Conservation (phyloP, 2,329 filamentous ascomycete genomes). For the Karstenula rhodostoma region DNA sequence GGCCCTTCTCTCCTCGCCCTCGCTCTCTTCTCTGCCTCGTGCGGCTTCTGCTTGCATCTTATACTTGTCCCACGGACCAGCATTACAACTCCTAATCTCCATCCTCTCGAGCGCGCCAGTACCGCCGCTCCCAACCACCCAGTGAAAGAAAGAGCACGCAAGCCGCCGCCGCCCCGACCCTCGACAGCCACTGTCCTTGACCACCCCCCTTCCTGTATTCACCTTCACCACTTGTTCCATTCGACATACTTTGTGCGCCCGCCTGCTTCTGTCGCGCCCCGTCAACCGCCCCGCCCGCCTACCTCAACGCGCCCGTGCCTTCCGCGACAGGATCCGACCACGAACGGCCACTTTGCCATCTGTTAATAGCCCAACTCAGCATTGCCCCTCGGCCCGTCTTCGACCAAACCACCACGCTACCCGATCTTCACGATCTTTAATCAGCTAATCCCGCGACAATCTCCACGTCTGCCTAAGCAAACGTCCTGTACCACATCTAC, state of each 20-base stretch:
- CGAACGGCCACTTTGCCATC: constrained; percentile 31
- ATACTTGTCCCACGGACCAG: constrained; percentile 43
- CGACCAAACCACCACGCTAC: constrained; percentile 42
- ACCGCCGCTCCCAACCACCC: constrained; percentile 41
- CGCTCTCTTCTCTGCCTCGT: constrained; percentile 59
- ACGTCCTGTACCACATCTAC: constrained; percentile 29
- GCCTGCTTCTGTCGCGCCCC: constrained; percentile 24
- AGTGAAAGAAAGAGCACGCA: constrained; percentile 35
- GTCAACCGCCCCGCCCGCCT: constrained; percentile 28
- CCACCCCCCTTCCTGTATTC: constrained; percentile 35
- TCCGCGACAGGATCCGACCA: constrained; percentile 17
- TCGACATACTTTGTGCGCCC: constrained; percentile 24
- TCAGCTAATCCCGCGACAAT: constrained; percentile 45
- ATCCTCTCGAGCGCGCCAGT: constrained; percentile 45
- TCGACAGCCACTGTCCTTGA: constrained; percentile 36
- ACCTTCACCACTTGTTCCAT: constrained; percentile 26
- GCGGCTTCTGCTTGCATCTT: constrained; percentile 47
- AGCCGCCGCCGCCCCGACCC: constrained; percentile 31
- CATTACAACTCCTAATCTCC: constrained; percentile 36
- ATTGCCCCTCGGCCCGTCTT: constrained; percentile 49
- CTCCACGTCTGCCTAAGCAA: constrained; percentile 32
- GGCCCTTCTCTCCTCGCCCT: constrained; percentile 48
- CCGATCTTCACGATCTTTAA: constrained; percentile 51
- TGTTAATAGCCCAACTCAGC: constrained; percentile 50
- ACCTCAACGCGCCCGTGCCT: constrained; percentile 20